These are phyloP conservation scores for Phyllosticta citrichinensis DNA, from an alignment of 2,329 filamentous ascomycete species.

Conservation along the genomic window DNA sequence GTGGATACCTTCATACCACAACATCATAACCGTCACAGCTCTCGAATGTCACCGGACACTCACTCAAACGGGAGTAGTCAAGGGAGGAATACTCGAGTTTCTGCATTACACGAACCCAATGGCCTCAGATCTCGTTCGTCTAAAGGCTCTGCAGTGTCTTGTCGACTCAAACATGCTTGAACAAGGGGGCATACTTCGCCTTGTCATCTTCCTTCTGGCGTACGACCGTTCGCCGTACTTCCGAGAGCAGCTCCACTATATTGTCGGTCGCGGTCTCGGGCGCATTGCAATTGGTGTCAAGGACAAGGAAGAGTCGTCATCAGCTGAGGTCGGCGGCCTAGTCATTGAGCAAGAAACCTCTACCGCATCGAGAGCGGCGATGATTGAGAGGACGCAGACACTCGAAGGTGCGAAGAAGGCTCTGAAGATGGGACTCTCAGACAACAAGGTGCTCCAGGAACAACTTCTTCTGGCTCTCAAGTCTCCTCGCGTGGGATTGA, in stretches of 20 bases:
- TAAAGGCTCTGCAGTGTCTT: conserved; percentile 50
- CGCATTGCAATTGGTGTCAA: conserved; percentile 48
- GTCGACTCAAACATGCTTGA: conserved; percentile 45
- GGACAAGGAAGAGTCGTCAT: conserved; percentile 22
- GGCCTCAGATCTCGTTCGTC: conserved; percentile 50
- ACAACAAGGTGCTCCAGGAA: conserved; percentile 40
- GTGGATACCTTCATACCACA: conserved; percentile 57
- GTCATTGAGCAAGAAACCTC: conserved; percentile 48
- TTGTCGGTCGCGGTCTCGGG: conserved; percentile 47
- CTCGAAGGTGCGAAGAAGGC: conserved; percentile 49
- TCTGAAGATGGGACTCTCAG: conserved; percentile 43
- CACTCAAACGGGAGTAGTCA: conserved; percentile 43
- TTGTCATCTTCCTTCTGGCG: conserved; percentile 47
- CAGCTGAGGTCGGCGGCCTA: conserved; percentile 32
- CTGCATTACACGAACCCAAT: conserved; percentile 50
- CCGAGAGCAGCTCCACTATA: conserved; percentile 40
- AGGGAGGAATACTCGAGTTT: conserved; percentile 46
- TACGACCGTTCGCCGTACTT: conserved; percentile 50
- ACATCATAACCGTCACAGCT: conserved; percentile 52
- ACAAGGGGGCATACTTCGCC: conserved; percentile 42
- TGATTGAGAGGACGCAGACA: conserved; percentile 45
- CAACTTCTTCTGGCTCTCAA: conserved; percentile 48
- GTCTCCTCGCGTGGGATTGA: conserved; percentile 38
- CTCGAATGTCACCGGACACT: conserved; percentile 49
- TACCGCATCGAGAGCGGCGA: conserved; percentile 40